Percentiles rank a stretch among this genome's conserved stretches.
Evolutionary conservation across 371 early-diverging fungal species (phyloP).

Genomic region (Encephalitozoon cuniculi): DNA sequence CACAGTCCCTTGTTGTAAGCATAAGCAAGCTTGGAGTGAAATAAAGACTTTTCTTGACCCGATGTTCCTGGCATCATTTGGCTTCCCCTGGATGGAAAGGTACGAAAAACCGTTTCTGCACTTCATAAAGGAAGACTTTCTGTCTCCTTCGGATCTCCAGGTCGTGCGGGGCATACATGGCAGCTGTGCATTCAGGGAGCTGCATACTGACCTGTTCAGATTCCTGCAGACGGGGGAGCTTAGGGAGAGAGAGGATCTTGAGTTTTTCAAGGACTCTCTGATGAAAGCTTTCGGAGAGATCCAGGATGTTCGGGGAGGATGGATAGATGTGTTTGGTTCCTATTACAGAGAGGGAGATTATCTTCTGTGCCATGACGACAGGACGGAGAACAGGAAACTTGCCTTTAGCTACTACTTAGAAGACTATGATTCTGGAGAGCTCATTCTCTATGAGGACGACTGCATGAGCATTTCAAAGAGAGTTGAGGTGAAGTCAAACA

Average conservation of each 20-base stretch:
- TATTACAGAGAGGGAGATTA: slow-evolving; percentile 54
- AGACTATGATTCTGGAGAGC: slow-evolving; percentile 46
- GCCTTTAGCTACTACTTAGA: slow-evolving; percentile 61
- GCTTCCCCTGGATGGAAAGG: not conserved
- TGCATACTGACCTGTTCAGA: slow-evolving; percentile 57
- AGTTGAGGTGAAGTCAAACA: slow-evolving; percentile 50
- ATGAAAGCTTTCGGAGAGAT: slow-evolving; percentile 23
- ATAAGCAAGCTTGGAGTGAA: slow-evolving; percentile 1
- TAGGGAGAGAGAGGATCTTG: slow-evolving; percentile 13
- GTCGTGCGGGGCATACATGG: slow-evolving; percentile 1
- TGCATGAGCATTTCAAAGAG: slow-evolving; percentile 38
- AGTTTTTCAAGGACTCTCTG: slow-evolving; percentile 44
- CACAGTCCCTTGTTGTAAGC: slow-evolving; percentile 39
- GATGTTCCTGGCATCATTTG: not conserved
- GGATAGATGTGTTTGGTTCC: slow-evolving; percentile 57
- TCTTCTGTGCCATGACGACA: slow-evolving; percentile 61
- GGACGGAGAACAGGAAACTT: slow-evolving; percentile 49
- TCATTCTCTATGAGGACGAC: slow-evolving; percentile 56
- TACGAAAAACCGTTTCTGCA: slow-evolving; percentile 29
- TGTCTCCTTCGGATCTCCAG: slow-evolving; percentile 11
- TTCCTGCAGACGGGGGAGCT: slow-evolving; percentile 60
- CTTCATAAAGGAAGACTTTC: slow-evolving; percentile 34
- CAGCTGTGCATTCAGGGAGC: slow-evolving; percentile 12
- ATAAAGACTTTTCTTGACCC: not conserved
- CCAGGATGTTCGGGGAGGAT: slow-evolving; percentile 4